Percentiles rank a stretch among this genome's conserved stretches.
Conservation (phyloP, 352 stramenopile genomes). For the Phytophthora constricta region DNA sequence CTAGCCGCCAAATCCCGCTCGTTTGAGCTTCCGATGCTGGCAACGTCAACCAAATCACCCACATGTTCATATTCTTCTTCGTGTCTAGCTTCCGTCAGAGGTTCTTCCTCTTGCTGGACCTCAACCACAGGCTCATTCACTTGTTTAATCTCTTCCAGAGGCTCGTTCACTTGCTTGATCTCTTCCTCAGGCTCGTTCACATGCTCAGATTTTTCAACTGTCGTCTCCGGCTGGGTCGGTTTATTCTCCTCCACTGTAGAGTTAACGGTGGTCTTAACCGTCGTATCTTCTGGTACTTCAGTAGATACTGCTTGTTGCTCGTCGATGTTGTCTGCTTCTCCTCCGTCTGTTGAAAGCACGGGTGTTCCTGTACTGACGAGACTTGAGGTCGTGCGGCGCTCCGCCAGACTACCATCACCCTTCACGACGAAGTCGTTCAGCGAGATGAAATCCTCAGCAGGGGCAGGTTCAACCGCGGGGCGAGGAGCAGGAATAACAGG, state of each 20-base stretch:
- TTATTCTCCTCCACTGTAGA: constrained; percentile 12
- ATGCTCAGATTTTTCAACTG: constrained; percentile 8
- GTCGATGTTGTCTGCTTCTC: constrained; percentile 19
- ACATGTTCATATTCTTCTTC: neutral
- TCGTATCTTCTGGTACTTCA: constrained; percentile 14
- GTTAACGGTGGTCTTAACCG: neutral
- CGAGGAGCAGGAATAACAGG: neutral
- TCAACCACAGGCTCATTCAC: constrained; percentile 9
- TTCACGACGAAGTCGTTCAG: constrained; percentile 60
- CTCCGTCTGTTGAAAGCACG: constrained; percentile 25
- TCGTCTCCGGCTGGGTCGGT: constrained; percentile 7
- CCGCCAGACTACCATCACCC: constrained; percentile 38
- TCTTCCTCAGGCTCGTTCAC: neutral
- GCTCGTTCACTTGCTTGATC: neutral
- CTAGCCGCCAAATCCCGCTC: constrained; percentile 39
- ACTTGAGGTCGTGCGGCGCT: constrained; percentile 30
- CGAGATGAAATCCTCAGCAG: constrained; percentile 52
- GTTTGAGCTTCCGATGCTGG: constrained; percentile 27
- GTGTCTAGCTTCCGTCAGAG: neutral
- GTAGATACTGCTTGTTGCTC: constrained; percentile 10
- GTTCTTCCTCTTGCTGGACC: neutral
- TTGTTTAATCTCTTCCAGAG: neutral
- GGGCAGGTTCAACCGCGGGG: constrained; percentile 1
- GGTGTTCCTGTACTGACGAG: constrained; percentile 35
- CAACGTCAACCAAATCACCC: constrained; percentile 21